Percentiles rank a stretch among this genome's conserved stretches.
Conservation (phyloP, 441 rosid genomes). For the Arabidopsis hybrid region DNA sequence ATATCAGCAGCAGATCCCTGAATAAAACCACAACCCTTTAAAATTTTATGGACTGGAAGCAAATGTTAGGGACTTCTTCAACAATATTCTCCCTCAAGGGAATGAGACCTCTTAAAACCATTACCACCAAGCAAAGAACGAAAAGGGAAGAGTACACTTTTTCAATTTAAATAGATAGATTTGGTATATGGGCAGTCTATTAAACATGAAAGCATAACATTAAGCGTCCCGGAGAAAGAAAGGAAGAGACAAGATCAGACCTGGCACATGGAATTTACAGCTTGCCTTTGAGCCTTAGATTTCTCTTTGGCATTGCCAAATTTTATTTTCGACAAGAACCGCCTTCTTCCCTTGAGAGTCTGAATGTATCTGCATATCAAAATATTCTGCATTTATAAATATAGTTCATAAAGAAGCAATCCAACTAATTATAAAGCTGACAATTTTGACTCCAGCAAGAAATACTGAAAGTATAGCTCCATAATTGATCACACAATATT, state of each 20-base stretch:
- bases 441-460: neutral
- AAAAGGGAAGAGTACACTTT: constrained; percentile 6
- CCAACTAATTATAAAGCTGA: constrained; percentile 7
- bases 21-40: constrained; percentile 40
- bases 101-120: constrained; percentile 9
- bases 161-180: neutral
- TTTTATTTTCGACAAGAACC: constrained; percentile 94
- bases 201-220: constrained; percentile 22
- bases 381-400: constrained; percentile 7
- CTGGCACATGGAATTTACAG: constrained; percentile 98
- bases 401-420: constrained; percentile 10
- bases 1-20: constrained; percentile 99
- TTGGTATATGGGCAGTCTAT: constrained; percentile 6
- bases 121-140: constrained; percentile 8
- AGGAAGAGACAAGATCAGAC: constrained; percentile 47
- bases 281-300: constrained; percentile 97
- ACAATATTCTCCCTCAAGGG: neutral
- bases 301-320: constrained; percentile 83
- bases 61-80: constrained; percentile 8
- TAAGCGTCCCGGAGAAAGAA: constrained; percentile 6
- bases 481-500: constrained; percentile 3
- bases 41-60: constrained; percentile 17
- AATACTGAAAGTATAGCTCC: constrained; percentile 11
- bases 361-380: constrained; percentile 73
- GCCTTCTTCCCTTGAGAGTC: constrained; percentile 92